A percentile compares a stretch with the other conserved stretches of the same genome.
These are phyloP conservation scores for Cadophora sp. DNA, from an alignment of 2,329 filamentous ascomycete species.

Conservation along the genomic window DNA sequence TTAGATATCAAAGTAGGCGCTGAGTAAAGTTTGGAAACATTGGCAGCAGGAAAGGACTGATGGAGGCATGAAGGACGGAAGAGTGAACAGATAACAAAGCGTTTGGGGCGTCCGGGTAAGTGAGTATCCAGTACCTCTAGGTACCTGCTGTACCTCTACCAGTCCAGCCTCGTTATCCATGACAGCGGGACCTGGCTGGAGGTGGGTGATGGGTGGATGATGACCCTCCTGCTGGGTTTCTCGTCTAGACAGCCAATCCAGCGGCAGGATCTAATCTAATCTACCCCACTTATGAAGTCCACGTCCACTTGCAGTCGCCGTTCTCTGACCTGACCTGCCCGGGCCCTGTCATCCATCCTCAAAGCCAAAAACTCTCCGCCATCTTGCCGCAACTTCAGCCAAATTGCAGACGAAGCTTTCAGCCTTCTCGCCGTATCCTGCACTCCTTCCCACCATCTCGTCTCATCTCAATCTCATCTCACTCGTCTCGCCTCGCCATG, in stretches of 20 bases:
- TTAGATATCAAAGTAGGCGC: not conserved
- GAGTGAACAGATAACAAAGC: no score
- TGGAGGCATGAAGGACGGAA: no score
- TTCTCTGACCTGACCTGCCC: not conserved
- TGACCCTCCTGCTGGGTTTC: not conserved
- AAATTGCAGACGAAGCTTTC: constrained; percentile 19
- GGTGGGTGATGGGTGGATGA: not conserved
- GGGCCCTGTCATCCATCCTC: not conserved
- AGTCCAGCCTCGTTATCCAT: no score
- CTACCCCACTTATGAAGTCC: not conserved
- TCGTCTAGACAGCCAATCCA: not conserved
- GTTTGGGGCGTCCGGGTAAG: no score
- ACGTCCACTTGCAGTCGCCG: not conserved
- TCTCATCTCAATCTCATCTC: not conserved
- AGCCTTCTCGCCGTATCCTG: constrained; percentile 1
- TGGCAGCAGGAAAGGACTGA: not conserved
- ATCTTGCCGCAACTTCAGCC: constrained; percentile 5
- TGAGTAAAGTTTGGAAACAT: no score
- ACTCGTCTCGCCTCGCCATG: not conserved
- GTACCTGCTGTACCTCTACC: no score
- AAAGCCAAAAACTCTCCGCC: not conserved
- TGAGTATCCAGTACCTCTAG: no score
- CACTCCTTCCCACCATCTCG: not conserved
- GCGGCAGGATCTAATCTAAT: not conserved
- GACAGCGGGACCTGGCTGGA: not conserved